Percentiles rank a stretch among this genome's conserved stretches.
phyloP scores from a whole-genome alignment of 495 filamentous ascomycete species.

The Pseudomonodictys pantanalensis region DNA sequence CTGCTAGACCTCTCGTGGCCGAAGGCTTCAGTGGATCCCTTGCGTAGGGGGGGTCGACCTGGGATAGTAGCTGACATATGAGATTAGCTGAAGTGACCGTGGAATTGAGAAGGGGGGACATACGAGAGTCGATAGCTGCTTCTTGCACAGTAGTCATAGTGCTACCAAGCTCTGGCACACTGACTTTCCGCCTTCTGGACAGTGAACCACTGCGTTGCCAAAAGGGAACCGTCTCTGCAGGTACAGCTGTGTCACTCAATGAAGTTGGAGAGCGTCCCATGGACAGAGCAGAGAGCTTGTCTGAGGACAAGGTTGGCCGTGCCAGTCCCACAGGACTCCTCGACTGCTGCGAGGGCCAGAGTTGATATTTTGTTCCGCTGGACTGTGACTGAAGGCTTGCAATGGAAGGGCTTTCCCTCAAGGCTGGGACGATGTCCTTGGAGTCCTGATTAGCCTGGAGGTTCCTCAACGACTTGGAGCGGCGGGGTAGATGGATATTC shows the following conservation, averaged over 20 bases:
- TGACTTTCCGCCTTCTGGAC: slow-evolving; percentile 57
- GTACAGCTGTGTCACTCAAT: slow-evolving; percentile 35
- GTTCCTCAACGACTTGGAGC: slow-evolving; percentile 30
- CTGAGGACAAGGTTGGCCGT: slow-evolving; percentile 15
- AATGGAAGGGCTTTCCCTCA: slow-evolving; percentile 23
- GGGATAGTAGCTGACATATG: slow-evolving; percentile 68
- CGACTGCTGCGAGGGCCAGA: slow-evolving; percentile 28
- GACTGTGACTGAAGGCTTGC: slow-evolving; percentile 23
- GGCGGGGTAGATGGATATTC: slow-evolving; percentile 27
- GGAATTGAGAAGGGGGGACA: slow-evolving; percentile 37
- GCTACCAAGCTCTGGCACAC: slow-evolving; percentile 60
- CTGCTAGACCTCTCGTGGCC: slow-evolving; percentile 62
- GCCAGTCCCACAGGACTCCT: slow-evolving; percentile 24
- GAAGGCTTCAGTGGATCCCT: slow-evolving; percentile 27
- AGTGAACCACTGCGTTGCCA: slow-evolving; percentile 35
- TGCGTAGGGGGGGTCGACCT: slow-evolving; percentile 58
- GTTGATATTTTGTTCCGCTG: slow-evolving; percentile 27
- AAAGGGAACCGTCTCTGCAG: slow-evolving; percentile 21
- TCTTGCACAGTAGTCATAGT: slow-evolving; percentile 70
- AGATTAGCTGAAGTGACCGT: slow-evolving; percentile 33
- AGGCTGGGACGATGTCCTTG: slow-evolving; percentile 5
- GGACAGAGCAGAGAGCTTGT: slow-evolving; percentile 36
- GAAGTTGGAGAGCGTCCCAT: slow-evolving; percentile 36
- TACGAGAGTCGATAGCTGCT: slow-evolving; percentile 70
- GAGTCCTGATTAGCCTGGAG: slow-evolving; percentile 24